These are phyloP conservation scores for Kentomonas sorsogonicus DNA, from an alignment of 208 protist genomes.

Conservation along the genomic window DNA sequence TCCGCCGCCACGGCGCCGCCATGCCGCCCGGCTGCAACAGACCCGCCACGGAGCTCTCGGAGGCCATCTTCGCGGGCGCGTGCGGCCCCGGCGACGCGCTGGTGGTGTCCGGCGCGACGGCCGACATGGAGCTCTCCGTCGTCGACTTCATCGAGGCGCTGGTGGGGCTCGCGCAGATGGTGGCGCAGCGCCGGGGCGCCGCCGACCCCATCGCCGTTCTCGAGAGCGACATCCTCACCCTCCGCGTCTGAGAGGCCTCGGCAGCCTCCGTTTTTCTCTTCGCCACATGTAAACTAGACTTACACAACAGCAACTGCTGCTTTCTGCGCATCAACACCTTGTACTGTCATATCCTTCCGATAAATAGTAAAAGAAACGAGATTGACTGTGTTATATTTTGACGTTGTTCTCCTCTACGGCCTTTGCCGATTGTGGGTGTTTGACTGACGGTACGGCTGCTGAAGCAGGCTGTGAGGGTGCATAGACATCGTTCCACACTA, in stretches of 20 bases:
- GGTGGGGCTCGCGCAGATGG: constrained; percentile 23
- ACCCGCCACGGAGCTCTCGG: constrained; percentile 24
- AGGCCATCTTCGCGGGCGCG: constrained; percentile 27
- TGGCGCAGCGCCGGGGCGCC: constrained; percentile 8
- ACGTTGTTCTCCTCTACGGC: neutral
- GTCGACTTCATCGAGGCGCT: constrained; percentile 80
- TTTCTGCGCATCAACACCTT: too few species aligned
- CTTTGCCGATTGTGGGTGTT: neutral
- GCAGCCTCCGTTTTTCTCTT: too few species aligned
- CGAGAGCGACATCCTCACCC: constrained; percentile 1
- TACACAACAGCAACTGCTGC: too few species aligned
- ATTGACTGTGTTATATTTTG: constrained; percentile 11
- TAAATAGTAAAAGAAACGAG: too few species aligned
- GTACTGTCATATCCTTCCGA: too few species aligned
- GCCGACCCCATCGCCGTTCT: constrained; percentile 13
- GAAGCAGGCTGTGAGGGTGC: neutral
- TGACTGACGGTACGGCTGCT: neutral
- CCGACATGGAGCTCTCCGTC: constrained; percentile 41
- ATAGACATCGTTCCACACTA: too few species aligned
- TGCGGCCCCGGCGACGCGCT: constrained; percentile 21
- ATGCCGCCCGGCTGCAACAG: constrained; percentile 37
- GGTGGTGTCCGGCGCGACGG: constrained; percentile 21
- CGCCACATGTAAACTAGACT: constrained; percentile 17
- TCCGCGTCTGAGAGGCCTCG: neutral
- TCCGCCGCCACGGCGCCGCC: constrained; percentile 11